Evolutionary conservation across 345 rosid genomes (phyloP), one percentile per base, ranked within the genome.

Genomic region (Sisymbrium irio): DNA sequence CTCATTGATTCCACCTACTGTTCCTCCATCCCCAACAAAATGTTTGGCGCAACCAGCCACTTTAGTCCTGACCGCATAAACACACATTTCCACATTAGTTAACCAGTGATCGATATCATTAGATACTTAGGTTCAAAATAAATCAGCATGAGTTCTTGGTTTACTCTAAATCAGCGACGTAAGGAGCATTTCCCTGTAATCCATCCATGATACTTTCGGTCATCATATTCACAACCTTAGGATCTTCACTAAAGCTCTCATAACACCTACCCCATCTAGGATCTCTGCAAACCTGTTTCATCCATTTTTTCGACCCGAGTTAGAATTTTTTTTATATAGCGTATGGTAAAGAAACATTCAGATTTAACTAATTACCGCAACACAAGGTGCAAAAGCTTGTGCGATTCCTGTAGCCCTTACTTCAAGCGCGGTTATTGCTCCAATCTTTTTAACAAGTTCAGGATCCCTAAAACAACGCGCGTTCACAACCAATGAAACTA

Each of bases 221-320:
- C 98, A 95, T 87, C 60, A 73, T 81, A 77, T 81, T 81, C 77
- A 88, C 98, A 62, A 95, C 36, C 5, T 60, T 68, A 7, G 83
- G 89, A 71, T 95, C 94, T 82, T 92, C 97, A 42, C 97, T 90
- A 72, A 85, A 95, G 80, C 99, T 95, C 79, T 95, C 97, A 3
- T 87, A 95, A 80, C 99, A 95, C 39, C 97, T 77, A 50, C 99
- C 96, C 99, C 97, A 95, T 76, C 97, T 85, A 9, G 97, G 98
- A 82, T 95, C 98, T 81, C 98, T 84, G 61, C 97, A 95, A 25
- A 95, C 99, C 97, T 88, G 61, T 71, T 61, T 69, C n/a, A n/a
- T n/a, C 57, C 44, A 39, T 28, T 50, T 50, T 30, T 9, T 17
- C 7, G 4, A 18, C 18, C 25, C 36, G 7, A 37, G 11, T 49